phyloP scores from a whole-genome alignment of 768 basidiomycete genomes.

The Symmetrospora coprosmae region DNA sequence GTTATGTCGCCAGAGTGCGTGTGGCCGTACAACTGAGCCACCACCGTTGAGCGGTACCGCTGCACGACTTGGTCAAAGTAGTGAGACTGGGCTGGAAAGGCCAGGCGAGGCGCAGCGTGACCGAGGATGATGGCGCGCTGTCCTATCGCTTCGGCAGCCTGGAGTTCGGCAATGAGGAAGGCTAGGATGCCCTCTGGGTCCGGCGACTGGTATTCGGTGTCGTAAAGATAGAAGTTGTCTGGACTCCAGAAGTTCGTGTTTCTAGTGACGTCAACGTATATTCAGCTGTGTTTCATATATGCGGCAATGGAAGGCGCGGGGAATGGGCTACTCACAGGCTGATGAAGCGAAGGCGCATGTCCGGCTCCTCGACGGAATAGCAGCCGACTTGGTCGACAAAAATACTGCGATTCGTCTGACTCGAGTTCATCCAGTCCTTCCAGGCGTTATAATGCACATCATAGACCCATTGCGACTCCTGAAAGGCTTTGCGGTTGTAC shows the following conservation, averaged over 20 bases:
- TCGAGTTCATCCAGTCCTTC: conserved; percentile 44
- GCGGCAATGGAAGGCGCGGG: no score
- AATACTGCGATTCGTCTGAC: conserved; percentile 40
- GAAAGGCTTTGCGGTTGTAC: conserved; percentile 38
- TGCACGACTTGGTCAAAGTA: conserved; percentile 53
- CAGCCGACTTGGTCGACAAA: conserved; percentile 46
- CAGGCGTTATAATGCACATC: conserved; percentile 22
- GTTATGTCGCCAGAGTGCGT: conserved; percentile 50
- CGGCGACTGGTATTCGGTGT: conserved; percentile 42
- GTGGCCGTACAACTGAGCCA: conserved; percentile 52
- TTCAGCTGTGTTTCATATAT: conserved; percentile 40
- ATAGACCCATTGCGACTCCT: conserved; percentile 46
- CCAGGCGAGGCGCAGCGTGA: conserved; percentile 29
- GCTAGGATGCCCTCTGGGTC: conserved; percentile 52
- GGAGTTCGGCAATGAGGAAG: conserved; percentile 47
- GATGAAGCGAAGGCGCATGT: conserved; percentile 45
- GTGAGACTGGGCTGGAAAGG: conserved; percentile 43
- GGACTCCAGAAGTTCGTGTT: conserved; percentile 3
- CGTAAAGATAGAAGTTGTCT: conserved; percentile 50
- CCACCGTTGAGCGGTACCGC: conserved; percentile 48
- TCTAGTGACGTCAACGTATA: not conserved
- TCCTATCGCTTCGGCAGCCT: conserved; percentile 49
- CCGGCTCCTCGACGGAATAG: conserved; percentile 44
- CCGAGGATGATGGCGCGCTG: conserved; percentile 49
- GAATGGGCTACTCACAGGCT: conserved; percentile 42